Conservation (phyloP, 495 filamentous ascomycete species). For the Lasiosphaeria miniovina region DNA sequence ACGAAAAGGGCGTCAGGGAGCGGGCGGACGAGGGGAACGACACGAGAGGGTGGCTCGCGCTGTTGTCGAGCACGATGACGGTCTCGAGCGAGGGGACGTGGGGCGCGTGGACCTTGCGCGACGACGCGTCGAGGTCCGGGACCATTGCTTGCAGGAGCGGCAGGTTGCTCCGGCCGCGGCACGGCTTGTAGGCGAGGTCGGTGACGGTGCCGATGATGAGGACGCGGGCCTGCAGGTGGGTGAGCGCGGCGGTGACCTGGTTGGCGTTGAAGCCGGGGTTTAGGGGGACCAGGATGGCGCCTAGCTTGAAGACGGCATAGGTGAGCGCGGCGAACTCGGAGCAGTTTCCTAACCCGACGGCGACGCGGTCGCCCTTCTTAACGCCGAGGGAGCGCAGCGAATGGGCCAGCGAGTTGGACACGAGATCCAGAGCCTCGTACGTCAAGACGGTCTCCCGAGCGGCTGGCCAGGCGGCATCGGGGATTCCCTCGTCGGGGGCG, state of each 20-base stretch:
- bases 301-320: constrained; percentile 90
- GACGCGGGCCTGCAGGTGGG: constrained; percentile 70
- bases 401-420: constrained; percentile 73
- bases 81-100: constrained; percentile 64
- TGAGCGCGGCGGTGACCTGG: constrained; percentile 76
- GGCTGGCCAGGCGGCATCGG: constrained; percentile 10
- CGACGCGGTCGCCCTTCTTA: constrained; percentile 79
- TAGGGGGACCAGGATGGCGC: constrained; percentile 85
- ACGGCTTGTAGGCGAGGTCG: constrained; percentile 76
- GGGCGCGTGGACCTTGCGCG: constrained; percentile 56
- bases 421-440: constrained; percentile 69
- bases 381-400: constrained; percentile 74
- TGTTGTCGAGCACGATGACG: constrained; percentile 82
- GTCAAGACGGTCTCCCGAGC: constrained; percentile 54
- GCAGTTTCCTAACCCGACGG: constrained; percentile 80
- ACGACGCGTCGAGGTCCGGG: constrained; percentile 48
- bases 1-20: constrained; percentile 52
- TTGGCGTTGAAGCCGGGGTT: constrained; percentile 84
- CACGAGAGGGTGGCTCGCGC: constrained; percentile 43
- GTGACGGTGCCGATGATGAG: constrained; percentile 83
- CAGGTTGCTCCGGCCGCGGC: constrained; percentile 67
- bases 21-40: constrained; percentile 28
- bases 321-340: constrained; percentile 77
- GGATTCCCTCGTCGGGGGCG: constrained; percentile 9
- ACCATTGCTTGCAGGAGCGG: constrained; percentile 64